These are phyloP conservation scores for Skeletonema menzelii DNA, from an alignment of 108 stramenopile species.

Conservation along the genomic window DNA sequence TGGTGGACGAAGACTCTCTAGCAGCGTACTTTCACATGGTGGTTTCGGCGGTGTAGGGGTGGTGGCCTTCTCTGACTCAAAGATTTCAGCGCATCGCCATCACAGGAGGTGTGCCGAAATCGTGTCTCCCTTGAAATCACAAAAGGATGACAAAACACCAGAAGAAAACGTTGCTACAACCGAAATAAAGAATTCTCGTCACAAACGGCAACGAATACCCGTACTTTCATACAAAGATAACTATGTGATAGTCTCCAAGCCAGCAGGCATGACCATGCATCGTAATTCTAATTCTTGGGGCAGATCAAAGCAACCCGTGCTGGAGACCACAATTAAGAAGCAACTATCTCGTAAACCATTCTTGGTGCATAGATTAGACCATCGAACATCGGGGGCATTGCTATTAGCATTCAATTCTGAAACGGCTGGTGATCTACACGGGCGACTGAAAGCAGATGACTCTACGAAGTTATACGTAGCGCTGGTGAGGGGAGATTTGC, in stretches of 20 bases:
- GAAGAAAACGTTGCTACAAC: background rate
- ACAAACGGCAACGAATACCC: slow-evolving; percentile 41
- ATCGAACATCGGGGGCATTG: slow-evolving; percentile 73
- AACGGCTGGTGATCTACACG: slow-evolving; percentile 49
- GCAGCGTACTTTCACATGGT: background rate
- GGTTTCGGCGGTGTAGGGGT: background rate
- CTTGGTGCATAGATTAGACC: slow-evolving; percentile 78
- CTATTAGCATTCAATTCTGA: slow-evolving; percentile 64
- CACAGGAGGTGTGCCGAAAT: background rate
- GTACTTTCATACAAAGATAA: slow-evolving; percentile 55
- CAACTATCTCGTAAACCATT: slow-evolving; percentile 69
- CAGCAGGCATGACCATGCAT: slow-evolving; percentile 64
- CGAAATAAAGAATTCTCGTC: background rate
- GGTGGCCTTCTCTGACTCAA: background rate
- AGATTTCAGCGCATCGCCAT: background rate
- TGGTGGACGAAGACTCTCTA: background rate
- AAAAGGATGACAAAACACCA: background rate
- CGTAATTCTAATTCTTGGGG: slow-evolving; percentile 17
- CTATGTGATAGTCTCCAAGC: slow-evolving; percentile 75
- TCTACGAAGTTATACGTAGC: slow-evolving; percentile 71
- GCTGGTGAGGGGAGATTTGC: slow-evolving; percentile 64
- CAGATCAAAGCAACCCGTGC: slow-evolving; percentile 29
- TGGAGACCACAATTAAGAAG: slow-evolving; percentile 52
- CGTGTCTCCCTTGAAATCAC: background rate
- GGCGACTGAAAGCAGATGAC: slow-evolving; percentile 24